These are phyloP conservation scores for Magnolia changhungtana DNA, from an alignment of 164 flowering plant genomes.

Conservation along the genomic window DNA sequence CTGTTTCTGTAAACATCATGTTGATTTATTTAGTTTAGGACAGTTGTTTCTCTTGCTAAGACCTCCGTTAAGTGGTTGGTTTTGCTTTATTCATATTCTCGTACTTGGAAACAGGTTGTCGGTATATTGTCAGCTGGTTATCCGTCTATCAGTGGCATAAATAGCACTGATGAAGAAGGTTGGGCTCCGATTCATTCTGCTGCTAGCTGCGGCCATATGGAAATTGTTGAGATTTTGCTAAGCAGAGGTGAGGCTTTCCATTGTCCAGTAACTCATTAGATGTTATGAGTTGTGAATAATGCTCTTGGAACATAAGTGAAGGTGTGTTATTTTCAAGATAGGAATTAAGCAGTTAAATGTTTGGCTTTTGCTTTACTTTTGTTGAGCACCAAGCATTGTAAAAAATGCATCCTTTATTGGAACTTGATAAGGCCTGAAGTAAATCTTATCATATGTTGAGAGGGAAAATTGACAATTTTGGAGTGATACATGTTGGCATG, in stretches of 20 bases:
- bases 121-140: constrained; percentile 42
- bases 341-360: not conserved
- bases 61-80: not conserved
- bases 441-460: too few species aligned
- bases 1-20: not conserved
- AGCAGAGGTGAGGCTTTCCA: constrained; percentile 39
- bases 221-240: constrained; percentile 58
- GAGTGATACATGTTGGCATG: too few species aligned
- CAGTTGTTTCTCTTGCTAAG: not conserved
- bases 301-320: not conserved
- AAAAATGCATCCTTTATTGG: not conserved
- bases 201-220: constrained; percentile 72
- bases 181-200: constrained; percentile 98
- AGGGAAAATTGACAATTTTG: too few species aligned
- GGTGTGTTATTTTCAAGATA: not conserved
- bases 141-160: constrained; percentile 42
- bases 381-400: not conserved
- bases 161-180: constrained; percentile 83
- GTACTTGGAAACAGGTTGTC: constrained; percentile 50
- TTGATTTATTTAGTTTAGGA: not conserved
- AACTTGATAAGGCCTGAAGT: not conserved
- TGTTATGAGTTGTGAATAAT: not conserved
- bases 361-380: not conserved
- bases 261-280: not conserved
- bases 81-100: not conserved